Conservation (phyloP, 352 stramenopile species). For the Saprolegnia diclina region DNA sequence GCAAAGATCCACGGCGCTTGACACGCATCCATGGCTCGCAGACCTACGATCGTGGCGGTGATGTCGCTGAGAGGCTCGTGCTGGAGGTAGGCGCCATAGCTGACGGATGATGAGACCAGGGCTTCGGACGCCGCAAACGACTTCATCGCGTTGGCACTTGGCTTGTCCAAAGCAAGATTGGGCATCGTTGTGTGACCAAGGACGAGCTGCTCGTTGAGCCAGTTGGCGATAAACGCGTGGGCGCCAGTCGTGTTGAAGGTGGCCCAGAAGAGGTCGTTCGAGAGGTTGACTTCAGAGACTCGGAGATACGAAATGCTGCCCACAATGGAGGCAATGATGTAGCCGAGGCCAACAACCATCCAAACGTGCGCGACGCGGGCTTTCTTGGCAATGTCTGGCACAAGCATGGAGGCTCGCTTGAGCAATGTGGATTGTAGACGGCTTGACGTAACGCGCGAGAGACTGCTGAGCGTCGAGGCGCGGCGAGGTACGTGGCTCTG, state of each 20-base stretch:
- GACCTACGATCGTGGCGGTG: background rate
- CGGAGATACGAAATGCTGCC: constrained; percentile 14
- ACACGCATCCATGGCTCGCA: constrained; percentile 2
- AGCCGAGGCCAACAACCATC: background rate
- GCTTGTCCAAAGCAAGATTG: background rate
- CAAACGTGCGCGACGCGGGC: background rate
- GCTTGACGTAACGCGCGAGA: background rate
- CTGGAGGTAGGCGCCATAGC: background rate
- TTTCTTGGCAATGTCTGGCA: too few relatives aligned
- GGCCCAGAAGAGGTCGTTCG: constrained; percentile 10
- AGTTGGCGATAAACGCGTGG: constrained; percentile 4
- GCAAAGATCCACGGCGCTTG: constrained; percentile 4
- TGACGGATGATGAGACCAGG: background rate
- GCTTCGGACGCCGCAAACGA: background rate
- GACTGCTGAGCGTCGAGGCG: background rate
- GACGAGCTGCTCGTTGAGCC: background rate
- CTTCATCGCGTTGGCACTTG: background rate
- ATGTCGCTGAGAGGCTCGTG: background rate
- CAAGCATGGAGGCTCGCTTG: too few relatives aligned
- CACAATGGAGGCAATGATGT: background rate
- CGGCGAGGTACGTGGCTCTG: background rate
- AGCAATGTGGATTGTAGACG: too few relatives aligned
- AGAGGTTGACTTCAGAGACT: background rate
- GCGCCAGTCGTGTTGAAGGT: constrained; percentile 11
- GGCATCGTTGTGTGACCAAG: background rate